Evolutionary conservation across 768 basidiomycete genomes (phyloP).

Genomic region (Nidula microcarpa): DNA sequence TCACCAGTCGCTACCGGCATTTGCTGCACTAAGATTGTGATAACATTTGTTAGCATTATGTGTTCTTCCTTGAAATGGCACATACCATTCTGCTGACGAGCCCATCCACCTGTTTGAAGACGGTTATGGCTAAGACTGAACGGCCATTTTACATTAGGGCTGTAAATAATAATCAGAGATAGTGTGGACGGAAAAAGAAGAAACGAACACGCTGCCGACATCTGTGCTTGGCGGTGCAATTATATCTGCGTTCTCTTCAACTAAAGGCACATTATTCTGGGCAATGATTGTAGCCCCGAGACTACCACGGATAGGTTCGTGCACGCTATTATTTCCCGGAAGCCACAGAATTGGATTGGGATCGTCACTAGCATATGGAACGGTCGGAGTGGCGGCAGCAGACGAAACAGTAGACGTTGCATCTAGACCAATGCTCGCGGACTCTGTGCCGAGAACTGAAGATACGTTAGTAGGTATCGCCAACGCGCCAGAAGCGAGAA

Average conservation of each 20-base stretch:
- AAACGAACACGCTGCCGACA: slow-evolving; percentile 37
- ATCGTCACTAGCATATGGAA: slow-evolving; percentile 27
- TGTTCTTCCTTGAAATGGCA: neutral
- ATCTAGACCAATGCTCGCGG: slow-evolving; percentile 4
- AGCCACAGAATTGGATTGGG: slow-evolving; percentile 30
- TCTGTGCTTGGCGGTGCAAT: slow-evolving; percentile 66
- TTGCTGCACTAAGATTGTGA: too few relatives aligned
- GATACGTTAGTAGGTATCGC: slow-evolving; percentile 19
- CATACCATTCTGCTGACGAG: slow-evolving; percentile 57
- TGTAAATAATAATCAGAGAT: neutral
- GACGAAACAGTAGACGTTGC: slow-evolving; percentile 10
- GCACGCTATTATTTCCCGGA: neutral
- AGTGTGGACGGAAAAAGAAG: neutral
- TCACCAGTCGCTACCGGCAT: too few relatives aligned
- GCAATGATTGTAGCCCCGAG: slow-evolving; percentile 50
- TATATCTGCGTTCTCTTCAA: slow-evolving; percentile 52
- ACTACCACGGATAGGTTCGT: slow-evolving; percentile 36
- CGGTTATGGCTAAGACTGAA: slow-evolving; percentile 60
- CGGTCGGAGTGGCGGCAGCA: slow-evolving; percentile 33
- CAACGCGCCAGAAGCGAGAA: slow-evolving; percentile 21
- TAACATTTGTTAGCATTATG: too few relatives aligned
- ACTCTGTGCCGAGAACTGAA: slow-evolving; percentile 2
- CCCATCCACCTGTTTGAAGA: slow-evolving; percentile 63
- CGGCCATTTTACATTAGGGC: slow-evolving; percentile 58
- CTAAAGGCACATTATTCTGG: slow-evolving; percentile 52